Evolutionary conservation across 805 yeast genomes (phyloP).

Genomic region (Metschnikowia koreensis): DNA sequence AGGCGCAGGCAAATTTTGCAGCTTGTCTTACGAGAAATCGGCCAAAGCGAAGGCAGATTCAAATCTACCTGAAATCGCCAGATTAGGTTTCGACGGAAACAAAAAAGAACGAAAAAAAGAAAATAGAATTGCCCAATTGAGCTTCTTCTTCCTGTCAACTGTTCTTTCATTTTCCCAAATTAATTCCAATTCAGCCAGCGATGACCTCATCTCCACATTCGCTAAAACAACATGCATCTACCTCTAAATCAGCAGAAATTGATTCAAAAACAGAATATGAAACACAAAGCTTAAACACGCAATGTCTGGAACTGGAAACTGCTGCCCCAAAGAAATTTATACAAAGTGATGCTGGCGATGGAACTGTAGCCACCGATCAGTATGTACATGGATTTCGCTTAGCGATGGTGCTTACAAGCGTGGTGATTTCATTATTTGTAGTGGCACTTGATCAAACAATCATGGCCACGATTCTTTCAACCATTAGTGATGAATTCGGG

Average conservation of each 20-base stretch:
- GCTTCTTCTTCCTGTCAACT: no score
- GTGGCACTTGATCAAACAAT: slow-evolving; percentile 62
- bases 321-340: slow-evolving; percentile 6
- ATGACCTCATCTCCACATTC: not conserved
- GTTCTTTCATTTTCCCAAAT: no score
- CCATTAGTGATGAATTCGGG: slow-evolving; percentile 48
- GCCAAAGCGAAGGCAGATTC: no score
- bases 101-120: no score
- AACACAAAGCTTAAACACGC: no score
- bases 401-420: slow-evolving; percentile 25
- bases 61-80: no score
- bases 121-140: no score
- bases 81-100: no score
- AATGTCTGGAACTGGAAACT: no score
- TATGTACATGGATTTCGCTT: slow-evolving; percentile 29
- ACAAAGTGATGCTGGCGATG: slow-evolving; percentile 43
- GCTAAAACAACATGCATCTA: not conserved
- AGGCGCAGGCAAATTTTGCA: no score
- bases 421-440: slow-evolving; percentile 32
- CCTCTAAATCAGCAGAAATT: not conserved
- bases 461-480: slow-evolving; percentile 48
- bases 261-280: not conserved
- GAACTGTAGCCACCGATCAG: slow-evolving; percentile 37
- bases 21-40: no score
- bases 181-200: not conserved